phyloP scores from a whole-genome alignment of 495 filamentous ascomycete species.

The Chaetomium fimeti region DNA sequence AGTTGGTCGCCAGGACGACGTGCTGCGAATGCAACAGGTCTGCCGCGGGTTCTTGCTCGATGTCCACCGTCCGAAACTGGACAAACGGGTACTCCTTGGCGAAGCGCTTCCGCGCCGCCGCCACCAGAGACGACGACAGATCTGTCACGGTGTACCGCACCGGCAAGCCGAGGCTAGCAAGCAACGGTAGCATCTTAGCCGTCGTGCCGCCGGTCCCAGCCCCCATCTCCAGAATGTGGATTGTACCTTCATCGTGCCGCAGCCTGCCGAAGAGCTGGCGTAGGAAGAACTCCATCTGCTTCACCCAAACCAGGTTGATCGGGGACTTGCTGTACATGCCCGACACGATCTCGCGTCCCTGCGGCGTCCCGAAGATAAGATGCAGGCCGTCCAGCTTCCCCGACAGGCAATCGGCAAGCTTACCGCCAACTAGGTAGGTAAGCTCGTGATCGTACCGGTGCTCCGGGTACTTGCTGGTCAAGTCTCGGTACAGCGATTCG shows the following conservation, averaged over 20 bases:
- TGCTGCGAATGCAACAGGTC: constrained; percentile 46
- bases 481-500: neutral
- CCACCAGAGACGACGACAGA: neutral
- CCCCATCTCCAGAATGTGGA: neutral
- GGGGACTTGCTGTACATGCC: too few relatives aligned
- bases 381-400: neutral
- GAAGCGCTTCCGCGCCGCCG: neutral
- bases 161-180: neutral
- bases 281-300: neutral
- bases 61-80: constrained; percentile 48
- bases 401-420: neutral
- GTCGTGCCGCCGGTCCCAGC: constrained; percentile 21
- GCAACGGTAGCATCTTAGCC: neutral
- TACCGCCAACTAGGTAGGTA: neutral
- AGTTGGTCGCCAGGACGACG: constrained; percentile 54
- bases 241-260: neutral
- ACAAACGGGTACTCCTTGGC: constrained; percentile 33
- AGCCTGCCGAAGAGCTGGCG: neutral
- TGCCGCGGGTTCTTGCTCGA: constrained; percentile 51
- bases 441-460: neutral
- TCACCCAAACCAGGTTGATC: neutral
- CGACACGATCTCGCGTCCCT: too few relatives aligned
- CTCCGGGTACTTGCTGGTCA: neutral
- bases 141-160: neutral
- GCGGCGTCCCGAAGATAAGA: too few relatives aligned